These are phyloP conservation scores for Thyridium curvatum DNA, from an alignment of 2,329 filamentous ascomycete genomes.

Conservation along the genomic window DNA sequence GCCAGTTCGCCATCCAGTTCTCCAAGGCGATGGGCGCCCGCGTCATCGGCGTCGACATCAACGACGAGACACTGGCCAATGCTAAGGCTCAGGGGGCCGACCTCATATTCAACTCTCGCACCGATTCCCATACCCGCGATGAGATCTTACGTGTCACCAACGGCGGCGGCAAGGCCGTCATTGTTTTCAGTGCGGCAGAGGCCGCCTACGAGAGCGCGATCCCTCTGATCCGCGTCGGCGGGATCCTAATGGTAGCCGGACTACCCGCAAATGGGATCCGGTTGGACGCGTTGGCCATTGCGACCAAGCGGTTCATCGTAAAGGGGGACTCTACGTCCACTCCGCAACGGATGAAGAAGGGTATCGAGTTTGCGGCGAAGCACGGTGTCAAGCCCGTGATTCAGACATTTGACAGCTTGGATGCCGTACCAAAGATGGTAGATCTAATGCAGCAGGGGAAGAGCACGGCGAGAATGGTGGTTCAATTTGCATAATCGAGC, in stretches of 20 bases:
- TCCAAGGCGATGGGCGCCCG: constrained; percentile 34
- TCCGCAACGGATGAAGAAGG: constrained; percentile 33
- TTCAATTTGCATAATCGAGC: no score
- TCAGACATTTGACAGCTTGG: constrained; percentile 9
- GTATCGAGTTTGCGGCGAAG: constrained; percentile 30
- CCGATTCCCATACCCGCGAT: constrained; percentile 23
- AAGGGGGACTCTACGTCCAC: constrained; percentile 32
- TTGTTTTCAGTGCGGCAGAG: constrained; percentile 28
- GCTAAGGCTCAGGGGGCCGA: constrained; percentile 31
- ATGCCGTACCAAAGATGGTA: no score
- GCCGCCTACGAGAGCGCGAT: constrained; percentile 27
- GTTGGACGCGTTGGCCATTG: constrained; percentile 28
- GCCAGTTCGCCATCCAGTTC: constrained; percentile 34
- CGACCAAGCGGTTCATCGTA: constrained; percentile 27
- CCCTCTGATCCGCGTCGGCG: constrained; percentile 24
- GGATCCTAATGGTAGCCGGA: constrained; percentile 32
- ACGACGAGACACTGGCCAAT: constrained; percentile 28
- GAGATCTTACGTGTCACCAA: constrained; percentile 31
- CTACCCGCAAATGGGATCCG: constrained; percentile 26
- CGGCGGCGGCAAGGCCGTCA: constrained; percentile 30
- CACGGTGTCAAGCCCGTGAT: constrained; percentile 30
- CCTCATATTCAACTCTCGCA: constrained; percentile 30
- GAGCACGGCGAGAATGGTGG: no score
- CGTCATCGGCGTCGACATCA: constrained; percentile 33
- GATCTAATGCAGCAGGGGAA: no score